These are phyloP conservation scores for Russula sp. DNA, from an alignment of 768 basidiomycete species.

Conservation along the genomic window DNA sequence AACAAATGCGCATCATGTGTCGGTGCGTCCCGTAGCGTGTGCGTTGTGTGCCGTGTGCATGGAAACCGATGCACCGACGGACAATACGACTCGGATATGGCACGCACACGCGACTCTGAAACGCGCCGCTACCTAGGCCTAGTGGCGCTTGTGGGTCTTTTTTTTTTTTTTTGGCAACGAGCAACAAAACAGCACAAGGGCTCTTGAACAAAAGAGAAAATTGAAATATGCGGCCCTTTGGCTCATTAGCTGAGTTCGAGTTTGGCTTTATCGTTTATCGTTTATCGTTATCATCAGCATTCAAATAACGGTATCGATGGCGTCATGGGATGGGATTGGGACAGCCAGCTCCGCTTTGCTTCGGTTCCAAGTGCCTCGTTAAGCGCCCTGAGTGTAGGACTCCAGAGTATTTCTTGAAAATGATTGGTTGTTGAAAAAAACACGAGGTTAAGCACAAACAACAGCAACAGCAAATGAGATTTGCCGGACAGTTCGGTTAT, in stretches of 20 bases:
- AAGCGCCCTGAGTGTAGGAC: constrained; percentile 12
- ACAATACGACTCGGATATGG: neutral
- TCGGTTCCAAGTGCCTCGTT: no score
- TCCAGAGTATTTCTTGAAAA: neutral
- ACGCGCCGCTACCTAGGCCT: constrained; percentile 3
- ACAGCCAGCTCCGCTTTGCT: no score
- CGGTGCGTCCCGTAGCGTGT: neutral
- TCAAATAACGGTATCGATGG: neutral
- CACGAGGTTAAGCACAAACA: neutral
- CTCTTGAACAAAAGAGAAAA: no score
- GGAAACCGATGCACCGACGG: neutral
- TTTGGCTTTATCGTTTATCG: no score
- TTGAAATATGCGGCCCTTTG: no score
- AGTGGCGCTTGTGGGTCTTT: neutral
- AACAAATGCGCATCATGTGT: neutral
- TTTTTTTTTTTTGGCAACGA: no score
- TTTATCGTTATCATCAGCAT: neutral
- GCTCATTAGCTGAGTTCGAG: no score
- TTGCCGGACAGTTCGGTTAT: neutral
- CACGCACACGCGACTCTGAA: constrained; percentile 5
- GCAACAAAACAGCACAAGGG: no score
- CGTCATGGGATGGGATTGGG: neutral
- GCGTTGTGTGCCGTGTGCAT: neutral
- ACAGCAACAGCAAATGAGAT: no score
- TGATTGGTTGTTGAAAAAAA: neutral